Evolutionary conservation across 192 early-diverging fungal species (phyloP).

Genomic region (Umbelopsis ramanniana): DNA sequence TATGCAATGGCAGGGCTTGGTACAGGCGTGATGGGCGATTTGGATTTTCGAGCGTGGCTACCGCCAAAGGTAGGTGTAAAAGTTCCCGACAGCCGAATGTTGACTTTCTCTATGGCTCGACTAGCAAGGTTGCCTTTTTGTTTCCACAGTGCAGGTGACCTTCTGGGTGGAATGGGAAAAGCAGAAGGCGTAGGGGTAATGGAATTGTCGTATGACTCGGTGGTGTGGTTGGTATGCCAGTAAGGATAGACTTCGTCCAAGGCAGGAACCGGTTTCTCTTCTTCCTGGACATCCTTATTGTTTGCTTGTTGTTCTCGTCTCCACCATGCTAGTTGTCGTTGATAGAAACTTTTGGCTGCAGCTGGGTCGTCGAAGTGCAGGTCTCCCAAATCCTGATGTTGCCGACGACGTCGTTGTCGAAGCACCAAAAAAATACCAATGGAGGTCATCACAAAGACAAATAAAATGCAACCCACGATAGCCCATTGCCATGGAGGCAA

Average conservation of each 20-base stretch:
- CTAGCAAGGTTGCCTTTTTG: constrained; percentile 4
- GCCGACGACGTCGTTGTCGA: not conserved
- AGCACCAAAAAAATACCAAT: not conserved
- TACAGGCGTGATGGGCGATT: not conserved
- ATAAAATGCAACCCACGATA: not conserved
- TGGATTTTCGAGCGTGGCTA: not conserved
- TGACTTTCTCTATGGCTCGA: not conserved
- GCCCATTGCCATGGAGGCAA: constrained; percentile 2
- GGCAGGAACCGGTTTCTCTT: not conserved
- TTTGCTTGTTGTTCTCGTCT: not conserved
- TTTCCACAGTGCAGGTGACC: constrained; percentile 8
- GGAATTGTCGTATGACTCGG: not conserved
- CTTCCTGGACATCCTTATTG: not conserved
- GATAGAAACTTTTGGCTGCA: not conserved
- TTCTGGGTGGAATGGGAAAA: constrained; percentile 1
- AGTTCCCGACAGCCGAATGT: constrained; percentile 9
- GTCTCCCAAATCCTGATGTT: not conserved
- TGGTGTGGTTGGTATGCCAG: not conserved
- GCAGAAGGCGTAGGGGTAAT: constrained; percentile 9
- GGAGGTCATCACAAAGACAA: not conserved
- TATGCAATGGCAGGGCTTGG: not conserved
- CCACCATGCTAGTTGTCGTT: not conserved
- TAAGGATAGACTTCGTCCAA: not conserved
- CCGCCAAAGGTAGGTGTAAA: constrained; percentile 10
- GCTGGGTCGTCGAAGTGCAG: not conserved